Base-by-base conservation (phyloP, 495 filamentous ascomycete genomes). In the Tuber melanosporum region DNA sequence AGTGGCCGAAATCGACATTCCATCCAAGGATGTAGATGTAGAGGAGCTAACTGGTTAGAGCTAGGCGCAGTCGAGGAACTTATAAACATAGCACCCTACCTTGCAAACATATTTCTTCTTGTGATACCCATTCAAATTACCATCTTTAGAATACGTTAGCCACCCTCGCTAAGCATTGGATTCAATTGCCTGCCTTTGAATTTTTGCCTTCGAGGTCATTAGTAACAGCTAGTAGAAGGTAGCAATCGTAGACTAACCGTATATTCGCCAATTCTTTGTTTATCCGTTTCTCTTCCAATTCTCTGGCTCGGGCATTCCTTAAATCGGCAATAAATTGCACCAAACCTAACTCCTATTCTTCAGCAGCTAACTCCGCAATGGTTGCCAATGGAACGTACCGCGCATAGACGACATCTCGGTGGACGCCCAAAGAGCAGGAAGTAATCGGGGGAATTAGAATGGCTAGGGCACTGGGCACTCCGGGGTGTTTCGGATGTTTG, bases 21-120 rank as follows among this genome's bases (percentile, higher is more conserved):
- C 96, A 99, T 12, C 96, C 96, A 72, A 98, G 90, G 75, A 99
- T 99, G 84, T 99, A 99, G 81, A 99, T 98, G 83, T 99, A 99
- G 70, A 99, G 89, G 79, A 99, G 89, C 90, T 92, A 79, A 66
- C 17, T 36, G 43, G 84, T 86, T 80, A 87, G 84, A 71, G 46
- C 62, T 32, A 10, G 73, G 45, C 32, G 45, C 73, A 70, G 45
- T 49, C 22, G 39, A 36, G 26, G 44, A 43, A 26, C 3, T 19
- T 41, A 26, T 19, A 46, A 43, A 32, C 42, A 72, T 4, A 66
- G 71, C 14, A 74, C 82, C 71, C n/a, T 86, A 91, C 90, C 88
- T 99, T 99, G 92, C 96, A 99, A 70, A 99, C 96, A 83, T 99
- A 99, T 92, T 99, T 99, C 89, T 99, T 99, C 88, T 96, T 97